Base-by-base conservation (phyloP, 768 basidiomycete species). In the Phlebiopsis gigantea region DNA sequence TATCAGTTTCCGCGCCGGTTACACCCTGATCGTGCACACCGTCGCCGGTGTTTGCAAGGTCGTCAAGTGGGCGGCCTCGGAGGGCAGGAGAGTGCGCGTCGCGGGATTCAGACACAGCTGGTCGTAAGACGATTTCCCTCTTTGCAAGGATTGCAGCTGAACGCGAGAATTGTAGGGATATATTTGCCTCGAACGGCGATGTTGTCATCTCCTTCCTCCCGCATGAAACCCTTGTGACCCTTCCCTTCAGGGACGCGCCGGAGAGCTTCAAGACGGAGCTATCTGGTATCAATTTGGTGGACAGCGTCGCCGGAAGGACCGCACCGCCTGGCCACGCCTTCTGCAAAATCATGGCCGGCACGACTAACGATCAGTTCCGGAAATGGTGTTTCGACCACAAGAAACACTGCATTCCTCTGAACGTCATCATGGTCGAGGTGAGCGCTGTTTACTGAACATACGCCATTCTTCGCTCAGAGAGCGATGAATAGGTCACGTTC, bases 381-480 rank as follows among this genome's bases (percentile, higher is more conserved):
- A 24, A 52, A 42, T 69, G 67, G 67, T 62, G 61, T 43, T 59
- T 63, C 46, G 41, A 51, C n/a, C 34, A 62, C 44, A 62, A 63
- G 57, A 53, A 43, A 21, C 57, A 53, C 46, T 61, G 59, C 46
- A 43, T 68, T 44, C 68, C 68, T 19, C 58, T 69, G 48, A 64
- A 63, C 54, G 60, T 65, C 39, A 66, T 69, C 61, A 63, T 69
- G 63, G 62, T 68, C 25, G 68, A 68, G 55, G 59, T 69, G 28
- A 15, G 50, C n/a, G 43, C 29, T 5, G 12, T 31, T 3, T 17
- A 15, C 28, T 5, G n/a, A n/a, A n/a, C n/a, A n/a, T n/a, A n/a
- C n/a, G n/a, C n/a, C n/a, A n/a, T n/a, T n/a, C n/a, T n/a, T n/a
- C n/a, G n/a, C 8, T 21, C 26, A n/a, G n/a, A n/a, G n/a, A n/a